Base-by-base conservation (phyloP, 2,329 filamentous ascomycete species). In the Graphilbum ipis-grandicollis region DNA sequence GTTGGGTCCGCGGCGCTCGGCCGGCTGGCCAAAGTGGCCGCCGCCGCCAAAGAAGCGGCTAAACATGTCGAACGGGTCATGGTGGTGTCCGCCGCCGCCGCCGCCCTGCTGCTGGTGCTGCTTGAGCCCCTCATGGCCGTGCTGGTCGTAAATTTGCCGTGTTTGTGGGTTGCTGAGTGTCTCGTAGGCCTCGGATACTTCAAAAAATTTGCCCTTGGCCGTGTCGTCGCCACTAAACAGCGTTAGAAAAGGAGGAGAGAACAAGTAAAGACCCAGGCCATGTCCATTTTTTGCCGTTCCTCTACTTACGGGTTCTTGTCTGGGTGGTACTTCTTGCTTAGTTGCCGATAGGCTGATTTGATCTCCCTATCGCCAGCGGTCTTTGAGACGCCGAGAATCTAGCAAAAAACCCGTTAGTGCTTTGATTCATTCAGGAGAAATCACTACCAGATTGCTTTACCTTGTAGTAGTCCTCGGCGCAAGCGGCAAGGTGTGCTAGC, bases 281-380 rank as follows among this genome's bases (percentile, higher is more conserved):
- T n/a, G n/a, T n/a, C n/a, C n/a, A n/a, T n/a, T n/a, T n/a, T n/a
- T n/a, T n/a, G n/a, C n/a, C n/a, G n/a, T n/a, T n/a, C n/a, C n/a
- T n/a, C n/a, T n/a, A 62, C 79, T 50, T 70, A 90, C 79, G 88
- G 85, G 50, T 96, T 96, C 70, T 98, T 98, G 59, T 98, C 90
- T 4, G 90, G 90, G 53, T 98, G 90, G 56, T 71, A 94, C 56
- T 92, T 93, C 59, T 96, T 96, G 63, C 82, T 92, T 10, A 98
- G 66, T 41, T 75, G 77, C 41, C 86, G 75, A 58, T 98, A 98
- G 18, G 90, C 86, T 33, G 81, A 80, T 59, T 98, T 98, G 54
- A 98, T 79, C 50, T 96, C 79, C 50, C 77, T 76, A 37, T 93
- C 85, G 33, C 73, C 77, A 14, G 88, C 88, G 41, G 77, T 66